A percentile compares a stretch with the other conserved stretches of the same genome.
Evolutionary conservation across 805 yeast species (phyloP).

Genomic region (Zygosaccharomyces rouxii): DNA sequence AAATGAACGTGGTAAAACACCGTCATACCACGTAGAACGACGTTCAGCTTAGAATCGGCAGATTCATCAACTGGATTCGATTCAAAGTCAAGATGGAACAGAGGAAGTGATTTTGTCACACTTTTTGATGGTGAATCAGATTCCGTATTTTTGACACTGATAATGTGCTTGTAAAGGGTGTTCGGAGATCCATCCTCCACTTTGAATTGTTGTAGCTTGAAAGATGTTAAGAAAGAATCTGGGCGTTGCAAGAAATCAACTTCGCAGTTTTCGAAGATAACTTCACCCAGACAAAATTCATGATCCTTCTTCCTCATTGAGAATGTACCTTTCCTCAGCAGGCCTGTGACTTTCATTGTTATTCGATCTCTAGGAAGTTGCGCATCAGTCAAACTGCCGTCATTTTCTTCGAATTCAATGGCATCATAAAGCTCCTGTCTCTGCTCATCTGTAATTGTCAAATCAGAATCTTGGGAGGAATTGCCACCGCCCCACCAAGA

Average conservation of each 20-base stretch:
- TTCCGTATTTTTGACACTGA: constrained; percentile 68
- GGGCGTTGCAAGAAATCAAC: constrained; percentile 71
- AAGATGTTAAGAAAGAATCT: constrained; percentile 66
- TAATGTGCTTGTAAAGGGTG: constrained; percentile 80
- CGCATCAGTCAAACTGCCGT: constrained; percentile 40
- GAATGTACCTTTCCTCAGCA: constrained; percentile 73
- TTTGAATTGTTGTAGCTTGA: constrained; percentile 73
- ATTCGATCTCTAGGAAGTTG: constrained; percentile 72
- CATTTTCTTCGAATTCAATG: constrained; percentile 78
- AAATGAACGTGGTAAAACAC: constrained; percentile 84
- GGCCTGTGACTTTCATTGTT: constrained; percentile 60
- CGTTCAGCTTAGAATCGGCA: constrained; percentile 74
- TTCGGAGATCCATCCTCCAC: constrained; percentile 82
- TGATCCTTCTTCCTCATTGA: constrained; percentile 42
- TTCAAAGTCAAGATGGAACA: constrained; percentile 79
- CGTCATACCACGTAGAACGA: constrained; percentile 80
- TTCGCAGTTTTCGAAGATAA: constrained; percentile 77
- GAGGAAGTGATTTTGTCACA: constrained; percentile 47
- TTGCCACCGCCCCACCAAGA: constrained; percentile 59
- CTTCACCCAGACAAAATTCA: constrained; percentile 57
- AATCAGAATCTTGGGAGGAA: constrained; percentile 31
- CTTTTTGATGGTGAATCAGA: constrained; percentile 34
- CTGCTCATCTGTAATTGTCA: constrained; percentile 77
- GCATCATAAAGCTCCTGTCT: constrained; percentile 87
- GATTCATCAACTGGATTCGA: constrained; percentile 76